Percentiles rank a stretch among this genome's conserved stretches.
Conservation (phyloP, 805 yeast species). For the Saccharomyces kudriavzevii region DNA sequence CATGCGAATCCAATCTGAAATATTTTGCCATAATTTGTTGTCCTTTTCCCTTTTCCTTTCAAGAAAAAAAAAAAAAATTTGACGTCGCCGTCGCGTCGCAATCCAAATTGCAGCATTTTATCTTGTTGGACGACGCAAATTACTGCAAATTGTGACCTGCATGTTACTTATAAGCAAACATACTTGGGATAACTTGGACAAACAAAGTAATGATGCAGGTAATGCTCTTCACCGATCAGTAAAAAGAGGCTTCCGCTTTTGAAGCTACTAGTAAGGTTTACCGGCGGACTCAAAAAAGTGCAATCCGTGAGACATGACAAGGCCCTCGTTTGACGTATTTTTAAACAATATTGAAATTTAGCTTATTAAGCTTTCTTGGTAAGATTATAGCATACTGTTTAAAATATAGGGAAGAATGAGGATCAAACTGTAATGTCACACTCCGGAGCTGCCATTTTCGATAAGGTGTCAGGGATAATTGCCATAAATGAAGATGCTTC, state of each 20-base stretch:
- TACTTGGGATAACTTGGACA: not conserved
- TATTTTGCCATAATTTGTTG: not conserved
- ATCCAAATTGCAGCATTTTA: not conserved
- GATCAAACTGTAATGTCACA: constrained; percentile 27
- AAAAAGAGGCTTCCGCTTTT: not conserved
- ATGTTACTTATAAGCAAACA: not conserved
- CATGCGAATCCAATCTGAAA: not conserved
- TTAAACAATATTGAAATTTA: not conserved
- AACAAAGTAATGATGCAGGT: not conserved
- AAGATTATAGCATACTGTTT: not conserved
- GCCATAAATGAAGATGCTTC: constrained; percentile 46
- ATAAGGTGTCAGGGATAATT: constrained; percentile 49
- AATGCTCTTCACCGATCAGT: not conserved
- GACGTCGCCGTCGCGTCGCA: not conserved
- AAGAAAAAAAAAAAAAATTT: not conserved
- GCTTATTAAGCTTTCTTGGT: not conserved
- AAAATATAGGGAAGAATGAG: not conserved
- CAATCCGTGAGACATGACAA: not conserved
- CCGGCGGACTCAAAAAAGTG: not conserved
- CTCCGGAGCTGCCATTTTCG: constrained; percentile 47
- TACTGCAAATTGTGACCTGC: not conserved
- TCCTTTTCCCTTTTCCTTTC: not conserved
- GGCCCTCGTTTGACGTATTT: not conserved
- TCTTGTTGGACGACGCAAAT: not conserved
- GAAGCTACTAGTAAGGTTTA: not conserved